A percentile compares a stretch with the other conserved stretches of the same genome.
phyloP scores from a whole-genome alignment of 306 rosid genomes.

The Biancaea sappan region DNA sequence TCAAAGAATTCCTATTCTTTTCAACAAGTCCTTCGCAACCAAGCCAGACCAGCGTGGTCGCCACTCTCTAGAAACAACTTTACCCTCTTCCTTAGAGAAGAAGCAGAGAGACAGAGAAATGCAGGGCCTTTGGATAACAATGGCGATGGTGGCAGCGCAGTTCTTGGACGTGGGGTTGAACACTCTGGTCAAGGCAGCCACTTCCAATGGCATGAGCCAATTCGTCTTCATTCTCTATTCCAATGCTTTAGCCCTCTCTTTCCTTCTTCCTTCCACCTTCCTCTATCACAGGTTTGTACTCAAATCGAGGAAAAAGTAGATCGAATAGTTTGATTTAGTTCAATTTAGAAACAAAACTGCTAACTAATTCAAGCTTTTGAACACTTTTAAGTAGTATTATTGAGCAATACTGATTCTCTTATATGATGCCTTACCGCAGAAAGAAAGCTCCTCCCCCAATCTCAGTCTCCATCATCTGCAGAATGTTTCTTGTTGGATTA shows the following conservation, averaged over 20 bases:
- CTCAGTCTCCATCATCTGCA: constrained; percentile 15
- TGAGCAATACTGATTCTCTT: no score
- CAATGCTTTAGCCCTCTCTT: constrained; percentile 39
- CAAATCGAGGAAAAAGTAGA: no score
- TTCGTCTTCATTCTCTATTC: constrained; percentile 42
- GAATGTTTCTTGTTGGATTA: constrained; percentile 34
- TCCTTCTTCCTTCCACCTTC: constrained; percentile 42
- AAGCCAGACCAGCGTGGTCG: background rate
- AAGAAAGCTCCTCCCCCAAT: constrained; percentile 41
- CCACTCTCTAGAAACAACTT: background rate
- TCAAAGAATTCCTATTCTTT: no score
- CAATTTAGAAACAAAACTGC: no score
- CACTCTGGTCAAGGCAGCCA: constrained; percentile 44
- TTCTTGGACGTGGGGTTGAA: constrained; percentile 38
- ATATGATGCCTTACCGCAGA: constrained; percentile 9
- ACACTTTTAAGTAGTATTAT: no score
- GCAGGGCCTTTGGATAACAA: constrained; percentile 31
- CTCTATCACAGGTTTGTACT: constrained; percentile 38
- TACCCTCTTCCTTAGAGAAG: background rate
- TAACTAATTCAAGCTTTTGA: no score
- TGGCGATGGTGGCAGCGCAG: constrained; percentile 41
- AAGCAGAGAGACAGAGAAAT: constrained; percentile 2
- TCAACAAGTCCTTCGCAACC: no score
- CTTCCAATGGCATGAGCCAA: constrained; percentile 39
- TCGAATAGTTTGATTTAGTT: no score